These are phyloP conservation scores for Gossypium ekmanianum DNA, from an alignment of 345 rosid genomes.

Conservation along the genomic window DNA sequence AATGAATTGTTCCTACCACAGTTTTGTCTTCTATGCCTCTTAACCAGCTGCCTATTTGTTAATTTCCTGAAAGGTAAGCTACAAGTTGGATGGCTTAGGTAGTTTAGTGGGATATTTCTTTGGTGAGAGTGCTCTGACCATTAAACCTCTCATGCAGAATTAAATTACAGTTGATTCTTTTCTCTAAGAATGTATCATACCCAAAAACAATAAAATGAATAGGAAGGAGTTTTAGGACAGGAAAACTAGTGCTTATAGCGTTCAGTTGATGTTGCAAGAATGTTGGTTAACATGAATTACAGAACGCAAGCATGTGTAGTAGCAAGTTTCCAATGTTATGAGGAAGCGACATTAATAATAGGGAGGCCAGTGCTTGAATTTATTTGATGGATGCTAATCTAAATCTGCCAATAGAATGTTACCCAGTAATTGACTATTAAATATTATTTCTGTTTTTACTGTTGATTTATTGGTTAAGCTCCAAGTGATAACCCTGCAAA, in stretches of 20 bases:
- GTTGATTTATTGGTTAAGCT: slow-evolving; percentile 1
- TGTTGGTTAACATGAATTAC: neutral
- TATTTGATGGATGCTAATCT: neutral
- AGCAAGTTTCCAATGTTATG: neutral
- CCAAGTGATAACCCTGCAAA: slow-evolving; percentile 2
- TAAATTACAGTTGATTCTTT: neutral
- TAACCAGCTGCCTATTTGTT: neutral
- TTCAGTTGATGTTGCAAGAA: slow-evolving; percentile 1
- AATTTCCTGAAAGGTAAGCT: neutral
- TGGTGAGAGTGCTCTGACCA: neutral
- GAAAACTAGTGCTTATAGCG: neutral
- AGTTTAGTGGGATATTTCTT: neutral
- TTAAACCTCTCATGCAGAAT: neutral
- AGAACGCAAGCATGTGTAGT: neutral
- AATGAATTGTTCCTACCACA: neutral
- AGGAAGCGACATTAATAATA: neutral
- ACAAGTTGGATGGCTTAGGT: neutral
- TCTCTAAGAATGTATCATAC: neutral
- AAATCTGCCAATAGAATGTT: neutral
- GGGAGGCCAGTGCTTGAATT: neutral
- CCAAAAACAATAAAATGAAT: neutral
- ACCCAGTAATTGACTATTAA: neutral
- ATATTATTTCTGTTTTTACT: neutral
- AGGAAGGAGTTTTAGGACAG: neutral
- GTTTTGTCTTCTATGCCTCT: neutral